Base-by-base conservation (phyloP, 148 eudicot genomes). In the Pouteria glomerata region DNA sequence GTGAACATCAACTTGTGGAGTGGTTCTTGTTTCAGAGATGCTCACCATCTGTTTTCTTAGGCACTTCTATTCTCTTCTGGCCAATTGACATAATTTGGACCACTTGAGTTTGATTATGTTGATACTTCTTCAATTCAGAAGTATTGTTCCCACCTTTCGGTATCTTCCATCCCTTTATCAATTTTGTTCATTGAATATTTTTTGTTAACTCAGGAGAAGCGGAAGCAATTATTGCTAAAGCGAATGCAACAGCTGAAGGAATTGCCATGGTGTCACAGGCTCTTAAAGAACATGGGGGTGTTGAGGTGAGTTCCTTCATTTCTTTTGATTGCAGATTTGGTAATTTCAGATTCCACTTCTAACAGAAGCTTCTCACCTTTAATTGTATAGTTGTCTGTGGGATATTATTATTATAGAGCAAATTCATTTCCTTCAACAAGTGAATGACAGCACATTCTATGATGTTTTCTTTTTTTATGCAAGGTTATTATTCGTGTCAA, bases 191-290 rank as follows among this genome's bases (percentile, higher is more conserved):
- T n/a, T n/a, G n/a, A n/a, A n/a, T n/a, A n/a, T n/a, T n/a, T n/a
- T 63, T 50, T 57, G 35, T 42, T 42, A 69, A 53, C 75, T 61
- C 78, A 95, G 98, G 98, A 79, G 94, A 88, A 71, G 98, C 98
- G 52, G 87, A 86, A 68, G 98, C 93, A 31, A 87, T 88, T 16
- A 85, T 81, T 71, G 88, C 86, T 26, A 81, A 76, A 73, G 79
- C 84, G 55, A 72, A 81, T 55, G 89, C 86, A 57, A 80, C 82
- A 26, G 77, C 86, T 19, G 71, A 81, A 74, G 88, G 89, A 50
- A 83, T 86, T 47, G 69, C 80, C 39, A 81, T 75, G 81, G 84
- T 82, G 69, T 82, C 86, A 55, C 69, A 74, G 55, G 59, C 92
- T 50, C 80, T 91, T 73, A 63, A 76, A 66, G 76, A 78, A 45